Base-by-base conservation (phyloP, 441 rosid species). In the Mallotus repandus region DNA sequence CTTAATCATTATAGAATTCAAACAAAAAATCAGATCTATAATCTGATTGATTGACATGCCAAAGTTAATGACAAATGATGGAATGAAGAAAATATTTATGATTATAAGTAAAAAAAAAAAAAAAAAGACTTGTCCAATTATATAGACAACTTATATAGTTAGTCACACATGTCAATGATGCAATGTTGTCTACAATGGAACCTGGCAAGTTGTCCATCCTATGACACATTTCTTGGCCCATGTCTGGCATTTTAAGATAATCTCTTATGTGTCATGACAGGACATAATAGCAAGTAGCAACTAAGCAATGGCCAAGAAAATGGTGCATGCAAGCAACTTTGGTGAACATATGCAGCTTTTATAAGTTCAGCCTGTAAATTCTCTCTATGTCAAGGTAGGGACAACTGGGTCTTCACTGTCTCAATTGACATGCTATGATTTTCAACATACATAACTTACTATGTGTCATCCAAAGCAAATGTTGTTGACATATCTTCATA, bases 401-500 rank as follows among this genome's bases (percentile, higher is more conserved):
- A 66, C 70, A 66, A 21, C 45, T 50, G 29, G 21, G 11, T 49
- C 57, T 49, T 38, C 43, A 50, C 18, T 66, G 56, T 65, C 69
- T 65, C 69, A 5, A 46, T 46, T 12, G 48, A 62, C 9, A 29
- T 49, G 22, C 19, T 49, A 7, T 25, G 43, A 66, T 66, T n/a
- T 43, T 66, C 7, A 22, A 50, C 45, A 49, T 66, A 49, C 45
- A 49, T 66, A 49, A 25, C 15, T 66, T 50, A 12, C 13, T 57
- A 0, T 56, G 73, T 69, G 64, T 43, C 55, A 69, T 69, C 73
- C 73, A 57, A 69, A 43, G 55, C 55, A 38, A 69, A 45, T 69
- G 54, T 69, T 57, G 38, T 46, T 46, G 54, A 9, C 14, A 3
- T n/a, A 21, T 65, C 25, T 22, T 21, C 16, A 13, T 0, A 64